Conservation (phyloP, 2,329 filamentous ascomycete genomes). For the Aciculosporium take region DNA sequence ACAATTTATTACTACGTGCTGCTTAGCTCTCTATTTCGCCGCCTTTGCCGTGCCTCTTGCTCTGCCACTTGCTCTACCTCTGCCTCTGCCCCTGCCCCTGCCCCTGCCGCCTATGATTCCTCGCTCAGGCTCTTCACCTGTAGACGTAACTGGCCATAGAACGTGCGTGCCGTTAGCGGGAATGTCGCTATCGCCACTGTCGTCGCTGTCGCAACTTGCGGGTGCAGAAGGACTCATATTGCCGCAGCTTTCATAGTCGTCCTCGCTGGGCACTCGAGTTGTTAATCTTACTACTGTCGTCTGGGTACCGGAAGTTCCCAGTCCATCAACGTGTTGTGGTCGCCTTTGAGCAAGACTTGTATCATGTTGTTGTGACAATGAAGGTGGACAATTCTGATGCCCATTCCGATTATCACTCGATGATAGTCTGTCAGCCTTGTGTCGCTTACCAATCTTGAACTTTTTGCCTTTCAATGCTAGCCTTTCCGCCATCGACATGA, state of each 20-base stretch:
- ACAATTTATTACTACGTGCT: too few relatives aligned
- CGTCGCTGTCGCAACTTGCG: slow-evolving; percentile 9
- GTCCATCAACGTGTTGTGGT: background rate
- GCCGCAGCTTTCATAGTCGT: slow-evolving; percentile 1
- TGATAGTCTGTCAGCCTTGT: slow-evolving; percentile 5
- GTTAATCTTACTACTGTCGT: slow-evolving; percentile 9
- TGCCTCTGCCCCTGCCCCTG: slow-evolving; percentile 3
- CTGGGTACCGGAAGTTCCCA: background rate
- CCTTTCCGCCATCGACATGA: slow-evolving; percentile 44
- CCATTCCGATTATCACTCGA: background rate
- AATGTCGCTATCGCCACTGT: slow-evolving; percentile 10
- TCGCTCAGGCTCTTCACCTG: background rate
- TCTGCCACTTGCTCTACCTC: slow-evolving; percentile 6
- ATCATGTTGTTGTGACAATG: background rate
- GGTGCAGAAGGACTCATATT: background rate
- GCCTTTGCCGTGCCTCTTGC: slow-evolving; percentile 12
- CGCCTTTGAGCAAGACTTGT: background rate
- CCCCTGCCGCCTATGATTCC: background rate
- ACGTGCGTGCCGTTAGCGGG: slow-evolving; percentile 6
- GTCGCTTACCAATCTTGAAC: slow-evolving; percentile 34
- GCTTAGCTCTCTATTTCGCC: too few relatives aligned
- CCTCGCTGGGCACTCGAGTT: slow-evolving; percentile 4
- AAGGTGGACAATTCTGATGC: background rate
- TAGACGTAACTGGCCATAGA: background rate
- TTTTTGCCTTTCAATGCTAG: slow-evolving; percentile 39